Percentiles rank a stretch among this genome's conserved stretches.
phyloP scores from a whole-genome alignment of 768 basidiomycete species.

The Lepiota brunneoincarnata region DNA sequence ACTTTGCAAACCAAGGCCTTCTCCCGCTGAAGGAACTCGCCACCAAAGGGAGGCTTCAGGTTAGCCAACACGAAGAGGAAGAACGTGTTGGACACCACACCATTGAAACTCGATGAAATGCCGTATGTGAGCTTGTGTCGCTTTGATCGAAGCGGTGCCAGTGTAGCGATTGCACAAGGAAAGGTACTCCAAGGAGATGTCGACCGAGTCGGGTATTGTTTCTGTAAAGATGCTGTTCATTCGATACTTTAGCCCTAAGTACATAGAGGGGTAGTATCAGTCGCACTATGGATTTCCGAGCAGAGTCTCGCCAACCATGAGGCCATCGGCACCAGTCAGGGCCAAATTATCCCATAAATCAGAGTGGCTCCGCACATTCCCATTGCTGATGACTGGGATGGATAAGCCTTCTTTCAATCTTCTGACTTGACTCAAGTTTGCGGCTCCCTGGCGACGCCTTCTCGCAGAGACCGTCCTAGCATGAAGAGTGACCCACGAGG shows the following conservation, averaged over 20 bases:
- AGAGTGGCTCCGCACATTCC: slow-evolving; percentile 63
- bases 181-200: slow-evolving; percentile 70
- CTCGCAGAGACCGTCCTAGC: slow-evolving; percentile 70
- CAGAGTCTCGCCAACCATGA: slow-evolving; percentile 82
- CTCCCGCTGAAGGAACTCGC: slow-evolving; percentile 33
- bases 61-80: neutral
- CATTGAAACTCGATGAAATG: slow-evolving; percentile 70
- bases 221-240: slow-evolving; percentile 52
- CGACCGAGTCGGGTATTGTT: slow-evolving; percentile 56
- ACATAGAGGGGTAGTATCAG: neutral
- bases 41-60: neutral
- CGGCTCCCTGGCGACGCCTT: slow-evolving; percentile 68
- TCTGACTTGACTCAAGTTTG: slow-evolving; percentile 61
- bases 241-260: neutral
- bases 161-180: slow-evolving; percentile 52
- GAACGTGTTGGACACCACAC: slow-evolving; percentile 26
- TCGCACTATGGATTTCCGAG: slow-evolving; percentile 71
- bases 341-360: slow-evolving; percentile 54
- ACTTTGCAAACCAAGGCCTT: slow-evolving; percentile 55
- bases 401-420: slow-evolving; percentile 46
- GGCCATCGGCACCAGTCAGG: slow-evolving; percentile 63
- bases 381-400: slow-evolving; percentile 73
- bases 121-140: slow-evolving; percentile 60
- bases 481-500: slow-evolving; percentile 71
- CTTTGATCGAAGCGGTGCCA: slow-evolving; percentile 44